Conservation (phyloP, 495 filamentous ascomycete species). For the Amniculicola lignicola region DNA sequence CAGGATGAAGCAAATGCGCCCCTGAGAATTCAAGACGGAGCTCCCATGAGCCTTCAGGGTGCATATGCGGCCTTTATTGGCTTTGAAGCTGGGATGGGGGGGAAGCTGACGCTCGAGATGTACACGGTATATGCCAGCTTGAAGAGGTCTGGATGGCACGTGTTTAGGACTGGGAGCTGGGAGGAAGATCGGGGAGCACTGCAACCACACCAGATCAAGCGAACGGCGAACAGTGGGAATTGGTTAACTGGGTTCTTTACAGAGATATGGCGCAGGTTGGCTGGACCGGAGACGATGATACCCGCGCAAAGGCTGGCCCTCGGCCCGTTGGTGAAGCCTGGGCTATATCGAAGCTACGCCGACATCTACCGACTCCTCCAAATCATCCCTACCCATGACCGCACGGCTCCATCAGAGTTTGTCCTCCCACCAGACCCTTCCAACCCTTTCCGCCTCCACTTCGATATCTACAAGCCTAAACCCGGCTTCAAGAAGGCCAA, state of each 20-base stretch:
- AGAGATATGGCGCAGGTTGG: constrained; percentile 32
- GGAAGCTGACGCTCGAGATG: constrained; percentile 68
- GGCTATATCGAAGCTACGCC: constrained; percentile 75
- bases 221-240: neutral
- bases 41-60: constrained; percentile 85
- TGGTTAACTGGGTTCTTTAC: constrained; percentile 22
- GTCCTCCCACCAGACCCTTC: constrained; percentile 17
- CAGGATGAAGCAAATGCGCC: constrained; percentile 28
- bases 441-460: constrained; percentile 63
- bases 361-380: constrained; percentile 72
- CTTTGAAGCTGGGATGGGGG: constrained; percentile 56
- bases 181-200: constrained; percentile 31
- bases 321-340: constrained; percentile 71
- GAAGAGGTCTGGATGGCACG: constrained; percentile 76
- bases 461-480: constrained; percentile 66
- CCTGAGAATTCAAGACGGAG: constrained; percentile 50
- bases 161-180: constrained; percentile 65
- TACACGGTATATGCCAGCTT: constrained; percentile 84
- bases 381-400: constrained; percentile 72
- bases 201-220: constrained; percentile 6
- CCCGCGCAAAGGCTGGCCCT: constrained; percentile 28
- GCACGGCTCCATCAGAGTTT: constrained; percentile 30
- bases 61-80: constrained; percentile 80
- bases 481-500: constrained; percentile 69
- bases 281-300: neutral